A percentile compares a stretch with the other conserved stretches of the same genome.
phyloP scores from a whole-genome alignment of 345 rosid genomes.

The Boechera retrofracta region DNA sequence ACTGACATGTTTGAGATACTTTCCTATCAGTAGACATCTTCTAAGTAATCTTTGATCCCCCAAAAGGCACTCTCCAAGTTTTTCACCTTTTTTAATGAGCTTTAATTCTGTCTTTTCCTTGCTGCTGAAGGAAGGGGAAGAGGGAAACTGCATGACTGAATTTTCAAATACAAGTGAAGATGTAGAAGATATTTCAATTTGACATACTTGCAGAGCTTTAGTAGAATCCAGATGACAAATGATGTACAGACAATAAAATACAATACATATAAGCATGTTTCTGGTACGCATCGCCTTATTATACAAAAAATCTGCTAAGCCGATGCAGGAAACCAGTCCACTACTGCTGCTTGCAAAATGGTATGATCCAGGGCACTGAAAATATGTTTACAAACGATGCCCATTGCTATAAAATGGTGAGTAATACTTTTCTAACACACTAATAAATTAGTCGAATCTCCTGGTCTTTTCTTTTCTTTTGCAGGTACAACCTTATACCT shows the following conservation, averaged over 20 bases:
- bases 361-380: slow-evolving; percentile 31
- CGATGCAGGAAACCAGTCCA: slow-evolving; percentile 42
- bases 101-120: not conserved
- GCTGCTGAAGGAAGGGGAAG: not conserved
- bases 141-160: not conserved
- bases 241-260: slow-evolving; percentile 36
- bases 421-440: slow-evolving; percentile 37
- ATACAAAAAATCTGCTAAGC: slow-evolving; percentile 48
- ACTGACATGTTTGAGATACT: not conserved
- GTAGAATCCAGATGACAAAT: slow-evolving; percentile 41
- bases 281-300: slow-evolving; percentile 46
- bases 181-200: slow-evolving; percentile 10
- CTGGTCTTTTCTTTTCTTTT: not conserved
- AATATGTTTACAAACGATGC: slow-evolving; percentile 31
- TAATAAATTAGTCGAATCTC: slow-evolving; percentile 36
- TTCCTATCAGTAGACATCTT: not conserved
- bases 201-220: slow-evolving; percentile 21
- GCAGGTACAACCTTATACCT: slow-evolving; percentile 15
- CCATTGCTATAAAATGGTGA: slow-evolving; percentile 33
- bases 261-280: slow-evolving; percentile 29
- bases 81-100: not conserved
- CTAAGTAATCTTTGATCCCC: not conserved
- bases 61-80: not conserved
- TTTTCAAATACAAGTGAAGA: not conserved
- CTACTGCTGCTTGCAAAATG: slow-evolving; percentile 43